Evolutionary conservation across 352 stramenopile species (phyloP).

Genomic region (Pythium apleroticum): DNA sequence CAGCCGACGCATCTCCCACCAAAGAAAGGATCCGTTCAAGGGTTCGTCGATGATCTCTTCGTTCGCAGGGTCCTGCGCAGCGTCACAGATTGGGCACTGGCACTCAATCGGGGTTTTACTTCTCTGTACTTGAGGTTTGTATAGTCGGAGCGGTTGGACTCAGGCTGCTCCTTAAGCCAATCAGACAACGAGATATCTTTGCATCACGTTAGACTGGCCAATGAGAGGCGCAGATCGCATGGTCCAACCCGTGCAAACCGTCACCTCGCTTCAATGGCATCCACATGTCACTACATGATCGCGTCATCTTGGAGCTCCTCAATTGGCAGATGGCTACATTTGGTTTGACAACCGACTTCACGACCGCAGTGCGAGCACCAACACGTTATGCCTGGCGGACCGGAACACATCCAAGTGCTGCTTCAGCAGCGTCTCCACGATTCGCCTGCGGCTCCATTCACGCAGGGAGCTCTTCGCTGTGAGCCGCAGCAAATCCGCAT

Average conservation of each 20-base stretch:
- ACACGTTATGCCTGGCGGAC: slow-evolving; percentile 28
- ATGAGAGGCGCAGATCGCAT: not conserved
- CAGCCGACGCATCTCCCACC: slow-evolving; percentile 1
- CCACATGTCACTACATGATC: slow-evolving; percentile 18
- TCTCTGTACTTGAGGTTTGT: slow-evolving; percentile 15
- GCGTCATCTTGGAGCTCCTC: slow-evolving; percentile 11
- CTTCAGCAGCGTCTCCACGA: slow-evolving; percentile 25
- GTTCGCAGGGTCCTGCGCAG: slow-evolving; percentile 3
- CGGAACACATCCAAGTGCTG: slow-evolving; percentile 40
- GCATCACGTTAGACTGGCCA: slow-evolving; percentile 23
- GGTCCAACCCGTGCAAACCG: slow-evolving; percentile 6
- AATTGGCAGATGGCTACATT: slow-evolving; percentile 27
- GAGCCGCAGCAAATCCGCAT: slow-evolving; percentile 20
- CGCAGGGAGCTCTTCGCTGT: not conserved
- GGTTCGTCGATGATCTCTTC: slow-evolving; percentile 18
- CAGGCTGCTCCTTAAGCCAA: slow-evolving; percentile 10
- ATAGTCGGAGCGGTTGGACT: not conserved
- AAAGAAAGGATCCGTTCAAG: too few relatives aligned
- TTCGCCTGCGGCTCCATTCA: slow-evolving; percentile 14
- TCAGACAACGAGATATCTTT: not conserved
- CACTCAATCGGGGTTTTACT: slow-evolving; percentile 8
- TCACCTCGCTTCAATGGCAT: slow-evolving; percentile 7
- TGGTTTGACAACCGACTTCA: not conserved
- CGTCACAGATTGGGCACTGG: slow-evolving; percentile 20
- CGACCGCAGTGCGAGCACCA: slow-evolving; percentile 28